Evolutionary conservation across 192 early-diverging fungal genomes (phyloP).

Genomic region (Kickxella alabastrina): DNA sequence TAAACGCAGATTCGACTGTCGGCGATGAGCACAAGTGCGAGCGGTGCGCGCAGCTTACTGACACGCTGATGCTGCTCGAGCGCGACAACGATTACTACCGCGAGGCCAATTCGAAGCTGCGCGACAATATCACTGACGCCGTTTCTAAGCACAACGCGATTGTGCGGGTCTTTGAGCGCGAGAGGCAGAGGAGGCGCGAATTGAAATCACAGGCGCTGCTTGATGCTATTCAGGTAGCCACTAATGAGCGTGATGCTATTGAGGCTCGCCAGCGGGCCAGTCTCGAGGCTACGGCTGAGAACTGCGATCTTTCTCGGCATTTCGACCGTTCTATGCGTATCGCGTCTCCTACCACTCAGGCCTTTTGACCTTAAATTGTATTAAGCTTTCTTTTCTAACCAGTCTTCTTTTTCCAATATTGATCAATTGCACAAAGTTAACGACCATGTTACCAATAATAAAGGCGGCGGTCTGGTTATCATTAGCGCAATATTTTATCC

Average conservation of each 20-base stretch:
- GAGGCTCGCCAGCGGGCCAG: conserved; percentile 28
- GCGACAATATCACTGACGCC: conserved; percentile 27
- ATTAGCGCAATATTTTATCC: too few relatives aligned
- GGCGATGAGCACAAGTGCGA: conserved; percentile 8
- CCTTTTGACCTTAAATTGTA: not conserved
- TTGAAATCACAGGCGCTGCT: conserved; percentile 15
- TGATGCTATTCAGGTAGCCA: conserved; percentile 23
- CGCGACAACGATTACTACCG: conserved; percentile 55
- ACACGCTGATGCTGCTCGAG: conserved; percentile 33
- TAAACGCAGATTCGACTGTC: not conserved
- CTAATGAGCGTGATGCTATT: conserved; percentile 25
- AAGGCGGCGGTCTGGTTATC: too few relatives aligned
- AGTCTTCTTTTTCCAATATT: too few relatives aligned
- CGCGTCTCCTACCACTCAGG: not conserved
- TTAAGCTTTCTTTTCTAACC: not conserved
- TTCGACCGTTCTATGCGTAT: conserved; percentile 16
- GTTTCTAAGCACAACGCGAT: conserved; percentile 52
- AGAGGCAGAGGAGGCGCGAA: conserved; percentile 29
- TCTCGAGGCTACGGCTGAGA: conserved; percentile 4
- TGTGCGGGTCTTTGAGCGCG: conserved; percentile 40
- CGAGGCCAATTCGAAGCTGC: conserved; percentile 50
- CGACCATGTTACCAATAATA: too few relatives aligned
- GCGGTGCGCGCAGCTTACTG: conserved; percentile 37
- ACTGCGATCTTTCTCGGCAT: conserved; percentile 7
- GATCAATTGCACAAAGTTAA: too few relatives aligned